Evolutionary conservation across 306 rosid genomes (phyloP), one percentile per base, ranked within the genome.

Genomic region (Casuarina glauca): DNA sequence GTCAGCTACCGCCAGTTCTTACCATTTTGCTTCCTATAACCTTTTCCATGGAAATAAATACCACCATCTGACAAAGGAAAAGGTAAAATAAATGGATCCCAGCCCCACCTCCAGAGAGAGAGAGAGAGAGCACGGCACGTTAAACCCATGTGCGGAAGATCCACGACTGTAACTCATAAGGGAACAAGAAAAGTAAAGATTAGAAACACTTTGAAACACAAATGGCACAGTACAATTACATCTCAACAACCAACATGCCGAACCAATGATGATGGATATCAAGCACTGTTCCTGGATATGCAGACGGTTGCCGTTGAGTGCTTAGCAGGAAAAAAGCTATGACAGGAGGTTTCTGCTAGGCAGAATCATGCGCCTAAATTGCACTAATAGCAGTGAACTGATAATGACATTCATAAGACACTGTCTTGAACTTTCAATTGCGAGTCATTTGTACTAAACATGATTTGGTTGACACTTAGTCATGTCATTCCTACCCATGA

Each of bases 221-320:
- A 48, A 79, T 72, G 73, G 69, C 68, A 75, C 57, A 61, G 77
- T 78, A 82, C 85, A 80, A 81, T 84, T 84, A 81, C 85, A 84
- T 86, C 89, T 78, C 88, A 91, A 91, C 96, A 81, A 84, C 93
- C 91, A 87, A 79, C 87, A 81, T 72, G 77, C 89, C 88, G 70
- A 91, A 83, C 85, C 79, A 77, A 81, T 90, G 69, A 88, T 80
- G 71, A 67, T 41, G 67, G 67, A 67, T 74, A 83, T 74, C 78
- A 69, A 82, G 60, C 87, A 86, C 70, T n/a, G 63, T 69, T 80
- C 52, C 42, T 38, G 78, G 64, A 80, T 77, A 69, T 78, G 51
- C 12, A 48, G 9, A 9, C 11, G 48, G 68, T 41, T 10, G 17
- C n/a, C 9, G 10, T 45, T 11, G 10, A 13, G 26, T 46, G 51